Evolutionary conservation across 192 early-diverging fungal genomes (phyloP).

Genomic region (Jimgerdemannia lactiflua): DNA sequence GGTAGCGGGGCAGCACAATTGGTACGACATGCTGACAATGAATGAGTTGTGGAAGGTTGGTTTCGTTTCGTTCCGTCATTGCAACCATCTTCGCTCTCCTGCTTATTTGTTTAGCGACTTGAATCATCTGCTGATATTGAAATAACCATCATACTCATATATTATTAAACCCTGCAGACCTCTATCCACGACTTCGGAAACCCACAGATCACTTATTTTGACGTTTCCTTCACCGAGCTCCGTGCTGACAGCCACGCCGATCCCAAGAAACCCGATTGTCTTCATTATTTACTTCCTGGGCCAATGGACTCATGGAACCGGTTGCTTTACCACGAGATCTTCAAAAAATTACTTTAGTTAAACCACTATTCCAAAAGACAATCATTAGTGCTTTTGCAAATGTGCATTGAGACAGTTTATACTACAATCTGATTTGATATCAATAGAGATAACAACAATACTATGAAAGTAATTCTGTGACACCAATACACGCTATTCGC

Average conservation of each 20-base stretch:
- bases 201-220: conserved; percentile 11
- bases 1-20: conserved; percentile 24
- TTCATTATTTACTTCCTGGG: conserved; percentile 14
- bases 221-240: conserved; percentile 20
- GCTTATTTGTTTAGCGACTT: neutral
- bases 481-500: no score
- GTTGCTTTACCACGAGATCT: conserved; percentile 31
- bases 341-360: neutral
- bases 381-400: no score
- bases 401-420: no score
- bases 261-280: conserved; percentile 26
- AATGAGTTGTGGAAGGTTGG: conserved; percentile 34
- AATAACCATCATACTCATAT: neutral
- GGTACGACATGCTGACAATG: conserved; percentile 29
- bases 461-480: no score
- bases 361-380: no score
- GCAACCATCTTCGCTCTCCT: neutral
- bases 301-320: conserved; percentile 37
- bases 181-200: conserved; percentile 15
- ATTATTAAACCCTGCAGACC: neutral
- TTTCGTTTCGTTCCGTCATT: neutral
- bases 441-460: no score
- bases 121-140: no score
- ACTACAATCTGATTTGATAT: no score
- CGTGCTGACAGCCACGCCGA: conserved; percentile 29